Conservation (phyloP, 139 green algal species). For the Chlorella sp. region DNA sequence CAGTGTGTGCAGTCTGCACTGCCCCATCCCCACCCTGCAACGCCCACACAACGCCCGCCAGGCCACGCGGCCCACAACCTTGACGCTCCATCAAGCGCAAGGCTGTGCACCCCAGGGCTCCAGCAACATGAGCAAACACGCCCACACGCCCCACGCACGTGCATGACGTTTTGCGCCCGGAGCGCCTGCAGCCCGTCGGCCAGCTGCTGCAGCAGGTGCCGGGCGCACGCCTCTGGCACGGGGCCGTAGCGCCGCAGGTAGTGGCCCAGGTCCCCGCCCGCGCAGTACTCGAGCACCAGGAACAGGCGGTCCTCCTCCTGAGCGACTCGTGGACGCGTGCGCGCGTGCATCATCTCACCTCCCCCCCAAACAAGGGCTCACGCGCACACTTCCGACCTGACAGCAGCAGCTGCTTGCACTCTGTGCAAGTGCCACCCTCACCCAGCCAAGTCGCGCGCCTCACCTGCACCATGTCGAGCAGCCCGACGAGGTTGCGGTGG, state of each 20-base stretch:
- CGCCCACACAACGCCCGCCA: no score
- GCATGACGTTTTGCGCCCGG: slow-evolving; percentile 77
- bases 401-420: no score
- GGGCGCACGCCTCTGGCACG: slow-evolving; percentile 55
- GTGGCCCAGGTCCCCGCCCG: slow-evolving; percentile 81
- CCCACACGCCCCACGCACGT: slow-evolving; percentile 66
- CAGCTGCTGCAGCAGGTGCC: slow-evolving; percentile 81
- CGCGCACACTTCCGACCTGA: no score
- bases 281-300: slow-evolving; percentile 92
- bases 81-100: no score
- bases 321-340: background rate
- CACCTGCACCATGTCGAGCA: slow-evolving; percentile 84
- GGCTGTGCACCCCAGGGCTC: no score
- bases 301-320: slow-evolving; percentile 62
- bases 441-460: no score
- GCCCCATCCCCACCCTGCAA: no score
- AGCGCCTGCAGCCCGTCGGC: slow-evolving; percentile 79
- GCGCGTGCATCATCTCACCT: no score
- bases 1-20: background rate
- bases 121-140: no score
- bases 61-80: no score
- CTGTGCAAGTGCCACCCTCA: no score
- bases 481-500: slow-evolving; percentile 85
- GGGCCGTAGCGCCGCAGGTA: slow-evolving; percentile 55
- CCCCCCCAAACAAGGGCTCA: no score